phyloP scores from a whole-genome alignment of 2,329 filamentous ascomycete genomes.

The Macrophomina pseudophaseolina region DNA sequence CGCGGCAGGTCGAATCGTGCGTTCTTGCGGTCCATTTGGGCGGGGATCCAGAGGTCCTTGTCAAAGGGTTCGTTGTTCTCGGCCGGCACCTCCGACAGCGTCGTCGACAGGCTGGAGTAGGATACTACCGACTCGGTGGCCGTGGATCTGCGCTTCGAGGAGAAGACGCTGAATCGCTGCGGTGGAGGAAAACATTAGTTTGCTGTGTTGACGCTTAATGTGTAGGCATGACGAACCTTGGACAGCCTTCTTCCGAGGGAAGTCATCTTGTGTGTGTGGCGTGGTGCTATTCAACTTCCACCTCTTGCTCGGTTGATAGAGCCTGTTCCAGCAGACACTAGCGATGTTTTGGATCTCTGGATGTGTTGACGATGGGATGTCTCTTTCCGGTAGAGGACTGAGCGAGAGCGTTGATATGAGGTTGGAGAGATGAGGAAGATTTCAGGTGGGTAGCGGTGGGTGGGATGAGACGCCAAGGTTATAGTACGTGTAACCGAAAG shows the following conservation, averaged over 20 bases:
- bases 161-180: conserved; percentile 12
- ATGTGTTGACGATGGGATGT: not conserved
- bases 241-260: conserved; percentile 11
- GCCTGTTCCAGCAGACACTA: not conserved
- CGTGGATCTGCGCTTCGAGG: conserved; percentile 8
- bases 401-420: not conserved
- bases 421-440: not conserved
- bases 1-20: conserved; percentile 3
- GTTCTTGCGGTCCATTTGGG: conserved; percentile 11
- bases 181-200: not conserved
- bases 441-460: conserved; percentile 2
- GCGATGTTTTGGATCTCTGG: not conserved
- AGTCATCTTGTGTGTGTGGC: not conserved
- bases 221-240: not conserved
- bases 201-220: not conserved
- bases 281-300: not conserved
- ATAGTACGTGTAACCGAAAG: not conserved
- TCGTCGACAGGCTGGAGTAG: conserved; percentile 15
- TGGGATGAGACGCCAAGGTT: conserved; percentile 15
- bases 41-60: conserved; percentile 20
- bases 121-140: conserved; percentile 7
- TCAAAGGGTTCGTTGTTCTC: conserved; percentile 17
- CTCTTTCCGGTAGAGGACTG: not conserved
- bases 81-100: conserved; percentile 10
- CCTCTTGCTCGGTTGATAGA: not conserved